Evolutionary conservation across 177 flowering plant species (phyloP).

Genomic region (Telopea speciosissima): DNA sequence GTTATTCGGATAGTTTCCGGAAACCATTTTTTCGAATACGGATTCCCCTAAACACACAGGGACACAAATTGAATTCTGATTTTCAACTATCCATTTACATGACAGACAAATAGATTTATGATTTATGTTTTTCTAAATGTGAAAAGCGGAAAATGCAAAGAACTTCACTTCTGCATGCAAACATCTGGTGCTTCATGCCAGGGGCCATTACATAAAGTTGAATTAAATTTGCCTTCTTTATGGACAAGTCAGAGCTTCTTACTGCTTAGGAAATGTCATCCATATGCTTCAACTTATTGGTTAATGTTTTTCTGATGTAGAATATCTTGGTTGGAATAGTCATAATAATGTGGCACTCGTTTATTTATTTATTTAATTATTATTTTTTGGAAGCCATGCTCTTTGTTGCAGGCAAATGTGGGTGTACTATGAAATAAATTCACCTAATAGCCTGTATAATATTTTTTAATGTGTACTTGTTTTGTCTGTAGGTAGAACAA

Average conservation of each 20-base stretch:
- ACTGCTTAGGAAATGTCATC: not conserved
- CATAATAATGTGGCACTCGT: not conserved
- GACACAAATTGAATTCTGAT: no score
- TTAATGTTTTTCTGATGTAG: not conserved
- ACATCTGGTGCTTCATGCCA: not conserved
- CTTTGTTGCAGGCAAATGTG: not conserved
- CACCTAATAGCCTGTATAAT: not conserved
- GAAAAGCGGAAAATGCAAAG: not conserved
- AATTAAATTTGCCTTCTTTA: not conserved
- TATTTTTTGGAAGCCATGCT: not conserved
- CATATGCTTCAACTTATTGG: not conserved
- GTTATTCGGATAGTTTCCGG: no score
- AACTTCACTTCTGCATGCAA: not conserved
- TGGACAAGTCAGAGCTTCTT: not conserved
- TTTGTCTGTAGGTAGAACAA: constrained; percentile 24
- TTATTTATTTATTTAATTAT: no score
- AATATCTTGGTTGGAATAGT: not conserved
- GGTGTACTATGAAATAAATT: not conserved
- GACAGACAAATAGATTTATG: not conserved
- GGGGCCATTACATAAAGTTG: not conserved
- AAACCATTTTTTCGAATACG: no score
- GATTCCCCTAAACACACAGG: no score
- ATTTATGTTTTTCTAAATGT: no score
- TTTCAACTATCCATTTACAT: not conserved
- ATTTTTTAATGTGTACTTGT: not conserved